Evolutionary conservation across 768 basidiomycete genomes (phyloP), one percentile per base, ranked within the genome.

Genomic region (Flagelloscypha sp.): DNA sequence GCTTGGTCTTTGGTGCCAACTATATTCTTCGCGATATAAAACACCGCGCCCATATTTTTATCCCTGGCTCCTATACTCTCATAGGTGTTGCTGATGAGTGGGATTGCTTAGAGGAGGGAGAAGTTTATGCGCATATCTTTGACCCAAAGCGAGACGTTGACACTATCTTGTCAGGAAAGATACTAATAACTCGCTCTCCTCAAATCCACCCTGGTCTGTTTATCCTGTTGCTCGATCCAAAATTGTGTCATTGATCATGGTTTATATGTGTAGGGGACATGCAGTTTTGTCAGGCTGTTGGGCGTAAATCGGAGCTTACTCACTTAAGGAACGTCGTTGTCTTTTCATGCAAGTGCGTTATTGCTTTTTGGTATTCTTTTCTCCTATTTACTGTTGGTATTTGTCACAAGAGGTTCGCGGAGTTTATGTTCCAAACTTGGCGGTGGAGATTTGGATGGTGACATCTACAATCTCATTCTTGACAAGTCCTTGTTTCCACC

Each of bases 171-270:
- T 50, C 50, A 6, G 72, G 70, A 1, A 20, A 34, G 3, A 53
- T 72, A 1, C 53, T 65, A n/a, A 61, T 73, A 34, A 70, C 70
- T 12, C 55, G 72, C 3, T 66, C 65, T n/a, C 72, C 72, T 9
- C 62, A 70, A 31, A 69, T 73, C 35, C 72, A 74, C 36, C 72
- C 71, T 5, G 71, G 71, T n/a, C n/a, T n/a, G n/a, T n/a, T n/a
- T n/a, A n/a, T n/a, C n/a, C n/a, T n/a, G n/a, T n/a, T n/a, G n/a
- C n/a, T n/a, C n/a, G n/a, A n/a, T n/a, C n/a, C n/a, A n/a, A n/a
- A n/a, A n/a, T n/a, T n/a, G n/a, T n/a, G n/a, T n/a, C n/a, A n/a
- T n/a, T n/a, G n/a, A n/a, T n/a, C n/a, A n/a, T n/a, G n/a, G n/a
- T n/a, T n/a, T n/a, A n/a, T n/a, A n/a, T n/a, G n/a, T n/a, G n/a